A percentile compares a stretch with the other conserved stretches of the same genome.
Evolutionary conservation across 768 basidiomycete genomes (phyloP).

Genomic region (Tremella fuciformis): DNA sequence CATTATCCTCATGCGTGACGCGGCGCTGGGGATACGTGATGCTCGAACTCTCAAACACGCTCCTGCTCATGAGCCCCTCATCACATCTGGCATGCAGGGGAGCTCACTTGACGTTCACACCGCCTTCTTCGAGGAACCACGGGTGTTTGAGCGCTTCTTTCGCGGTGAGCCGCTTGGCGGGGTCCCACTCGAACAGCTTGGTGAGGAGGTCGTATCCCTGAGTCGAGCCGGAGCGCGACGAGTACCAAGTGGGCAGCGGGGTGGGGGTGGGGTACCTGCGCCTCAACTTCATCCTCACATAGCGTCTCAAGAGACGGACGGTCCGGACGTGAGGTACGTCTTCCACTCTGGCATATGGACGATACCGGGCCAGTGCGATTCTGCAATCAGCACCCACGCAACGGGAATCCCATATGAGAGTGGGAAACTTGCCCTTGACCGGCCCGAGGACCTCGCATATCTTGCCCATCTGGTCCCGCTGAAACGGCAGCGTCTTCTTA

Average conservation of each 20-base stretch:
- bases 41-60: constrained; percentile 69
- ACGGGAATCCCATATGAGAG: background rate
- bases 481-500: constrained; percentile 94
- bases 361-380: constrained; percentile 82
- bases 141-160: constrained; percentile 74
- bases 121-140: constrained; percentile 91
- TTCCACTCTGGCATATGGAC: constrained; percentile 81
- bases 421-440: constrained; percentile 65
- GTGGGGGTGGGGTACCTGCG: constrained; percentile 59
- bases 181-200: constrained; percentile 84
- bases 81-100: too few relatives aligned
- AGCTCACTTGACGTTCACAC: constrained; percentile 77
- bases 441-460: constrained; percentile 95
- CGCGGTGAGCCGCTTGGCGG: constrained; percentile 78
- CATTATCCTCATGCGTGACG: constrained; percentile 80
- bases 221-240: constrained; percentile 39
- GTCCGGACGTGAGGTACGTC: constrained; percentile 35
- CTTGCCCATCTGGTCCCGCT: constrained; percentile 87
- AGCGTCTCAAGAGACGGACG: constrained; percentile 19
- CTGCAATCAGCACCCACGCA: constrained; percentile 54
- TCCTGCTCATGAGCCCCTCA: constrained; percentile 53
- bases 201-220: constrained; percentile 79
- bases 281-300: background rate
- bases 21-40: constrained; percentile 76
- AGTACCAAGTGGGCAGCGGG: constrained; percentile 68